These are phyloP conservation scores for Moricandia arvensis DNA, from an alignment of 345 rosid genomes.

Conservation along the genomic window DNA sequence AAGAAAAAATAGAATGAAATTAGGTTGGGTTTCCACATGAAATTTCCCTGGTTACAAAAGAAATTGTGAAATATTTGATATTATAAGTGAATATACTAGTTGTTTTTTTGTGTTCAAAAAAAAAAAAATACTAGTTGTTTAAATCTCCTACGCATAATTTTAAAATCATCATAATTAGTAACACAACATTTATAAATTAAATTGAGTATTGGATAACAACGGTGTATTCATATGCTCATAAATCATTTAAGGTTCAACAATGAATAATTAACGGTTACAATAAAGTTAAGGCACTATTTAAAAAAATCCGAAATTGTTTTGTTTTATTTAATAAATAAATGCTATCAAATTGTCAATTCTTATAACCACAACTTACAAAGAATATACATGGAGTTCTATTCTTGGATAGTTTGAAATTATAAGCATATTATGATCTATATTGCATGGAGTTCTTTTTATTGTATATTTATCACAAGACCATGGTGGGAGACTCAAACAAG, in stretches of 20 bases:
- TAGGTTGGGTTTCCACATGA: neutral
- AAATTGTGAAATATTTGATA: neutral
- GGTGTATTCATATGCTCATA: neutral
- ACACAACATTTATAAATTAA: neutral
- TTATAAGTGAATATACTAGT: neutral
- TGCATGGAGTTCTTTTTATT: neutral
- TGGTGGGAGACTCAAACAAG: slow-evolving; percentile 6
- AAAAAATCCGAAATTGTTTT: neutral
- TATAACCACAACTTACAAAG: neutral
- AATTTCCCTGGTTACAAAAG: neutral
- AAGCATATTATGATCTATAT: neutral
- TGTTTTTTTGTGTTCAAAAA: too few relatives aligned
- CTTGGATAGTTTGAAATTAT: neutral
- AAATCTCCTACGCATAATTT: neutral
- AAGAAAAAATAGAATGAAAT: neutral
- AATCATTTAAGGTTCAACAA: neutral
- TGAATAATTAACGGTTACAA: neutral
- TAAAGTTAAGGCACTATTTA: neutral
- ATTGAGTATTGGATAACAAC: neutral
- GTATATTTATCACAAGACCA: neutral
- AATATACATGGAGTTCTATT: neutral
- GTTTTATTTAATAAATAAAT: neutral
- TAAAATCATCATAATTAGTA: neutral
- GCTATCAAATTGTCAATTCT: neutral
- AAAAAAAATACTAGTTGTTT: neutral